Evolutionary conservation across 352 stramenopile species (phyloP), one percentile per base, ranked within the genome.

Genomic region (Phytopythium cucurbitacearum): DNA sequence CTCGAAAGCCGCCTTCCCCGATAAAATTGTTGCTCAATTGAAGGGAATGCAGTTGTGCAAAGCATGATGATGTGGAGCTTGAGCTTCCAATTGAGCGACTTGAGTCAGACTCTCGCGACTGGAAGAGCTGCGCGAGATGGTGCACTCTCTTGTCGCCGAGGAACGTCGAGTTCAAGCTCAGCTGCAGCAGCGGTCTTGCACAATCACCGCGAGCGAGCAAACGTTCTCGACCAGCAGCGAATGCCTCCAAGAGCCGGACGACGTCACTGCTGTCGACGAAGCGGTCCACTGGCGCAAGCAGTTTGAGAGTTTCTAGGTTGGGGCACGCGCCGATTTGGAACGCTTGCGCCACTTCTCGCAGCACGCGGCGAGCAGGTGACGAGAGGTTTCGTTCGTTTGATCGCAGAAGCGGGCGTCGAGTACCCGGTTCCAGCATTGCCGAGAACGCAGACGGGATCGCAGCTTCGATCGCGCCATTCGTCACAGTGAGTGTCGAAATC

Each of bases 1-100:
- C 65, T 11, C 62, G 53, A 13, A 63, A 64, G 7, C 74, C 73
- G 10, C 65, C 74, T 39, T 80, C 72, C 1, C 77, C 77, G 7
- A 82, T 69, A 53, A 85, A 88, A 48, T 88, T 88, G 36, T 74
- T 76, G 21, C 72, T 63, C 42, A 88, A 46, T 28, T 70, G 57
- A 16, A 88, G 49, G 52, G 50, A 64, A 33, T 69, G 56, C 12
- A 88, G 57, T 16, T 56, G 53, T 0, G 21, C n/a, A 35, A 85
- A 88, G 16, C 68, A 70, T 7, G 21, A 28, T 28, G 21, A 28
- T 28, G 21, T 28, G 21, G 21, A 28, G 21, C 21, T 28, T 28
- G 21, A 28, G 21, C 21, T 28, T 41, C 36, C 2, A 3, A 0
- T 7, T 21, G 7, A 2, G n/a, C 45, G 1, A 16, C 38, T 12